These are phyloP conservation scores for Naematelia encephala DNA, from an alignment of 768 basidiomycete species.

Conservation along the genomic window DNA sequence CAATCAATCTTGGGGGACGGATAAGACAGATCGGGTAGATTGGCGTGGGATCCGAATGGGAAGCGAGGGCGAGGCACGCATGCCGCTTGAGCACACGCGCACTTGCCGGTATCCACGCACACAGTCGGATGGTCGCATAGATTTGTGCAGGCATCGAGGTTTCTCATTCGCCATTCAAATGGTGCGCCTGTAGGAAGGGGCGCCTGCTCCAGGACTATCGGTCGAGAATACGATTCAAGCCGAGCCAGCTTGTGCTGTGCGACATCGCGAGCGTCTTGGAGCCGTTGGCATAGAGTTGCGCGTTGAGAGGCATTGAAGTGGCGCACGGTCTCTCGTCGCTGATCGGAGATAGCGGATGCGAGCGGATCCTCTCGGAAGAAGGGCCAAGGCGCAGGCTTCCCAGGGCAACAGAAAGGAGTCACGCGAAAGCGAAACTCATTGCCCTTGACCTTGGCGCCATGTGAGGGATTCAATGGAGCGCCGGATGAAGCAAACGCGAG, in stretches of 20 bases:
- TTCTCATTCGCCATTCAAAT: slow-evolving; percentile 24
- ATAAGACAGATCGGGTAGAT: slow-evolving; percentile 12
- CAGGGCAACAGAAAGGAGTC: slow-evolving; percentile 22
- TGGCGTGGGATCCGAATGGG: slow-evolving; percentile 24
- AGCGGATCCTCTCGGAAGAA: slow-evolving; percentile 11
- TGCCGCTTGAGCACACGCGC: slow-evolving; percentile 33
- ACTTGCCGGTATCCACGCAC: slow-evolving; percentile 39
- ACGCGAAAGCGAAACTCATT: slow-evolving; percentile 3
- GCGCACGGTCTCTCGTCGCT: slow-evolving; percentile 7
- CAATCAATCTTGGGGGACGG: slow-evolving; percentile 6
- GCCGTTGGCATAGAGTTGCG: slow-evolving; percentile 3
- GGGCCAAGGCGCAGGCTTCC: slow-evolving; percentile 12
- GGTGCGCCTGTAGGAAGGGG: slow-evolving; percentile 8
- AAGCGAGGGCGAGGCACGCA: slow-evolving; percentile 19
- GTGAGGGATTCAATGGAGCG: slow-evolving; percentile 2
- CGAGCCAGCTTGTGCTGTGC: slow-evolving; percentile 1
- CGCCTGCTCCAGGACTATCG: slow-evolving; percentile 5
- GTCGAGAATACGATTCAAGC: neutral
- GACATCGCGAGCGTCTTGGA: neutral
- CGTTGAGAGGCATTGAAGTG: slow-evolving; percentile 7
- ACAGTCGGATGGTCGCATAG: slow-evolving; percentile 36
- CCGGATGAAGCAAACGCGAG: slow-evolving; percentile 12
- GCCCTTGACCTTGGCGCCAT: neutral
- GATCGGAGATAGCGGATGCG: slow-evolving; percentile 7
- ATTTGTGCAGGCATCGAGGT: slow-evolving; percentile 32